phyloP scores from a whole-genome alignment of 768 basidiomycete species.

The Asterophora lycoperdoides region DNA sequence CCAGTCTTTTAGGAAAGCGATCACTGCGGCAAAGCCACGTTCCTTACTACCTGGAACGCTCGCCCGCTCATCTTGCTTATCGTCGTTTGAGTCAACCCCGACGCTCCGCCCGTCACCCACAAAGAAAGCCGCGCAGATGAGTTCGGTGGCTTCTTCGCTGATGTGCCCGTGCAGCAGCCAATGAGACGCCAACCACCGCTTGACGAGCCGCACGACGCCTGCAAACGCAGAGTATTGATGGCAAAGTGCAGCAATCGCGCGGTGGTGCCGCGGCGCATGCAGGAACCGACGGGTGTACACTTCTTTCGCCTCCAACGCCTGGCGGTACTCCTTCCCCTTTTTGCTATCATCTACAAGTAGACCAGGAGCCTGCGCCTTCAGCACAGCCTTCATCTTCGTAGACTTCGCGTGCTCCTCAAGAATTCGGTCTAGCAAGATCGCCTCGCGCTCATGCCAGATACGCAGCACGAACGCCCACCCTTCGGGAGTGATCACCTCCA shows the following conservation, averaged over 20 bases:
- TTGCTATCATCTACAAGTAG: constrained; percentile 26
- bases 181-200: constrained; percentile 91
- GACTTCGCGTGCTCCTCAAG: constrained; percentile 41
- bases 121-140: constrained; percentile 79
- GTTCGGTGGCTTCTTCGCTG: constrained; percentile 74
- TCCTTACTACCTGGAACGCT: constrained; percentile 71
- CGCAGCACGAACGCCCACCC: constrained; percentile 86
- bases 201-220: constrained; percentile 81
- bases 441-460: constrained; percentile 88
- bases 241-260: constrained; percentile 71
- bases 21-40: constrained; percentile 69
- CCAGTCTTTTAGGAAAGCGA: constrained; percentile 79
- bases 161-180: constrained; percentile 78
- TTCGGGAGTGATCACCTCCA: constrained; percentile 75
- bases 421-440: constrained; percentile 68
- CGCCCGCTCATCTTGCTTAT: constrained; percentile 30
- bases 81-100: constrained; percentile 24
- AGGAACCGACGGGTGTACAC: constrained; percentile 69
- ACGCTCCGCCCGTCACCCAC: constrained; percentile 44
- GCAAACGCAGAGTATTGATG: constrained; percentile 79
- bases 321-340: constrained; percentile 45
- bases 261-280: constrained; percentile 80
- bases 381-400: constrained; percentile 38
- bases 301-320: constrained; percentile 53
- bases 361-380: constrained; percentile 14